A percentile compares a stretch with the other conserved stretches of the same genome.
These are phyloP conservation scores for Ceratocystis colombiana DNA, from an alignment of 2,329 filamentous ascomycete genomes.

Conservation along the genomic window DNA sequence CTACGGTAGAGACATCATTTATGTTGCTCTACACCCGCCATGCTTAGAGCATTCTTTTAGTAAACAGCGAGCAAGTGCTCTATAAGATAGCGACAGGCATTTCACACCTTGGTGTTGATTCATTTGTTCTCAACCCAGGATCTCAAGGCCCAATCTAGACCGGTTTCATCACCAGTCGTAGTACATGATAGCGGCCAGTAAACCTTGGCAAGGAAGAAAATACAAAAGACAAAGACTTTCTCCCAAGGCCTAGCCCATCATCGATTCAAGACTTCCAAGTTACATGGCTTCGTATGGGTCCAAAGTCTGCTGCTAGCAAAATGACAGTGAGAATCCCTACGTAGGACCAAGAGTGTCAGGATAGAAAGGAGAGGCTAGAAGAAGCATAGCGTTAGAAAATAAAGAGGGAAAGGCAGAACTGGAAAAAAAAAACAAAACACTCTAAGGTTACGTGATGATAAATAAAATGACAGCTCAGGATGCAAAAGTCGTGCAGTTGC, in stretches of 20 bases:
- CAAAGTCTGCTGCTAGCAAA: neutral
- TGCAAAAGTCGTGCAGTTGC: too few species aligned
- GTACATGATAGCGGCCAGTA: too few species aligned
- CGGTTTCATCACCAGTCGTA: neutral
- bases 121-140: neutral
- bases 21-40: neutral
- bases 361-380: neutral
- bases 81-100: neutral
- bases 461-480: too few species aligned
- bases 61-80: too few species aligned
- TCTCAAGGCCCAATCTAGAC: neutral
- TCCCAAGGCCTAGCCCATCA: too few species aligned
- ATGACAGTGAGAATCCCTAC: too few species aligned
- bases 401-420: neutral
- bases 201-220: too few species aligned
- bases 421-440: neutral
- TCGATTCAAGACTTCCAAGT: too few species aligned
- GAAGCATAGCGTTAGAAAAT: neutral
- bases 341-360: too few species aligned
- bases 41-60: neutral
- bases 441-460: too few species aligned
- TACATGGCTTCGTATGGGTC: too few species aligned
- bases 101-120: neutral
- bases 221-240: too few species aligned
- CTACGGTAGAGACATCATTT: neutral